A percentile compares a stretch with the other conserved stretches of the same genome.
These are phyloP conservation scores for Dryas integrifolia DNA, from an alignment of 331 rosid species.

Conservation along the genomic window DNA sequence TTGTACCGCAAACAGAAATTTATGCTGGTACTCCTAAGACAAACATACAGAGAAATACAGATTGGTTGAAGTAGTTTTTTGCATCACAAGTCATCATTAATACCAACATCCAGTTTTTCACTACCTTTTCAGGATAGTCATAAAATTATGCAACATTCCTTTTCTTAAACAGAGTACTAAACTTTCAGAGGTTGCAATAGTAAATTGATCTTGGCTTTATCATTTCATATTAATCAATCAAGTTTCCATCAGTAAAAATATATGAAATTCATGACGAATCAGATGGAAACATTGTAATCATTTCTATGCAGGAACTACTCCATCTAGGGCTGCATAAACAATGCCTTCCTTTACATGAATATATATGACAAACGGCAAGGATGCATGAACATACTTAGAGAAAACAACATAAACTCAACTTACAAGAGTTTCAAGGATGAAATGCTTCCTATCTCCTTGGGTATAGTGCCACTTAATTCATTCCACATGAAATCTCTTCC, in stretches of 20 bases:
- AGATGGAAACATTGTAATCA: too few relatives aligned
- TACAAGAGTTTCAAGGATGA: constrained; percentile 61
- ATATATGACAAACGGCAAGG: not conserved
- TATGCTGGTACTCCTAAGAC: not conserved
- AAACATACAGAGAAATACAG: not conserved
- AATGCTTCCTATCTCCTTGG: constrained; percentile 72
- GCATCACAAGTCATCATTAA: not conserved
- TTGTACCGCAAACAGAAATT: not conserved
- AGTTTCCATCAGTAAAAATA: too few relatives aligned
- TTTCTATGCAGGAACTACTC: too few relatives aligned
- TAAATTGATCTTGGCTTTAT: too few relatives aligned
- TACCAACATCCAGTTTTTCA: not conserved
- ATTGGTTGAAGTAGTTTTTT: too few relatives aligned
- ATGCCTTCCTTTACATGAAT: too few relatives aligned
- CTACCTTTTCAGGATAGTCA: not conserved
- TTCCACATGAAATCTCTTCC: constrained; percentile 91
- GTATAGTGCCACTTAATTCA: constrained; percentile 64
- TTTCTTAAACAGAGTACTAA: not conserved
- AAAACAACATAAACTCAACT: constrained; percentile 32
- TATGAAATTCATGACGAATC: too few relatives aligned
- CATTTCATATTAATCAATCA: too few relatives aligned
- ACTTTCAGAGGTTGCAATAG: not conserved
- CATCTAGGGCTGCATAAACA: too few relatives aligned
- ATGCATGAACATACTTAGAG: not conserved
- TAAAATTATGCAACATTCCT: not conserved